Evolutionary conservation across 2,329 filamentous ascomycete genomes (phyloP), one percentile per base, ranked within the genome.

Genomic region (Orbilia brochopaga): DNA sequence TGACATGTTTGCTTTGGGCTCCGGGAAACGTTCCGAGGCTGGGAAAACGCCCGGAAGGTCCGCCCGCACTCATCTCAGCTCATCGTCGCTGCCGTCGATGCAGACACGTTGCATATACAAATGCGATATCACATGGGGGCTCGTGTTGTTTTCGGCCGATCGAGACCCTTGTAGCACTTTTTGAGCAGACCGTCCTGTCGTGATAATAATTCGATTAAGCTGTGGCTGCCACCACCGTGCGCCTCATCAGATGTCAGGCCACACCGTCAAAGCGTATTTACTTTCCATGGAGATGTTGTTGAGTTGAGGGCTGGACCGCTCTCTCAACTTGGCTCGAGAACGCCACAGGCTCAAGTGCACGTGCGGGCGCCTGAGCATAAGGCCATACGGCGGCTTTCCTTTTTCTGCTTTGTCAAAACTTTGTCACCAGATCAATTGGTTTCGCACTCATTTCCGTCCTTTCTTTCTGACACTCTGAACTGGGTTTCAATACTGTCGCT

Each of bases 351-450:
- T 32, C 27, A 8, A 32, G 27, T 32, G 27, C 27, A 32, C 3
- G 8, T 32, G 27, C 27, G 27, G 8, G 27, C 27, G 8, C 4
- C 27, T 32, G 27, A 32, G 8, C 4, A 3, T 32, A 8, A 32
- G 27, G 27, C 27, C 27, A n/a, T n/a, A n/a, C 27, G 27, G 27
- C 27, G 8, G 8, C 3, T 32, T 32, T 4, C 8, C 8, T 32
- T 32, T 32, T 32, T 32, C 8, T 32, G 27, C 27, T 32, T 32
- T 32, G 27, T 19, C 19, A 19, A 35, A n/a, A 23, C 15, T 23
- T 46, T 17, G 32, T 42, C 64, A 58, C 58, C 58, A 69, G 46
- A 46, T 63, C 65, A 63, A 52, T 63, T 64, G 59, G 58, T 64
- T 59, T 64, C 59, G 59, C 64, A 53, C 46, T 19, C 50, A 63